Evolutionary conservation across 805 yeast genomes (phyloP).

Genomic region (Cyberlindnera mycetangii): DNA sequence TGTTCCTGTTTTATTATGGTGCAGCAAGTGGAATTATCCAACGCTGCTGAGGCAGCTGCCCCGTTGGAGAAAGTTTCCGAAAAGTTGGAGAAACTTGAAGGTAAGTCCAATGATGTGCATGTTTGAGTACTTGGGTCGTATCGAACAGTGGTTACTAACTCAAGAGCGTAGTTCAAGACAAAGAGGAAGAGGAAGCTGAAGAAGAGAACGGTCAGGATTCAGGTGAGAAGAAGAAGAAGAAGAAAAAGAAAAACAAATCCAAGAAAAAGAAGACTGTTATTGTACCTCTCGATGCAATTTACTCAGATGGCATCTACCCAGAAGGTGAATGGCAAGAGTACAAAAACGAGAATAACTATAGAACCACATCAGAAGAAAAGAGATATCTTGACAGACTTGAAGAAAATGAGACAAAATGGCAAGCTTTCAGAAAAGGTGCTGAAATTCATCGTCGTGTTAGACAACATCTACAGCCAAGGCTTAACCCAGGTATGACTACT

Average conservation of each 20-base stretch:
- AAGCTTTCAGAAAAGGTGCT: constrained; percentile 92
- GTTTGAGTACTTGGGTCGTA: not conserved
- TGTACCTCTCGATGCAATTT: constrained; percentile 62
- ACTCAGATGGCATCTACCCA: constrained; percentile 72
- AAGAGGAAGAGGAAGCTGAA: constrained; percentile 22
- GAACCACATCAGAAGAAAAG: constrained; percentile 85
- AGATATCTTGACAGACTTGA: constrained; percentile 68
- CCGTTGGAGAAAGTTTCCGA: constrained; percentile 11
- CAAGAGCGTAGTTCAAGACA: constrained; percentile 1
- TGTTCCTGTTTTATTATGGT: not conserved
- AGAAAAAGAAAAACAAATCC: constrained; percentile 59
- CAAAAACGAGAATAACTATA: constrained; percentile 55
- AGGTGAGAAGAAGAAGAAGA: constrained; percentile 31
- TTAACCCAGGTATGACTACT: constrained; percentile 91
- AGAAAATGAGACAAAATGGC: constrained; percentile 52
- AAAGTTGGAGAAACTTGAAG: constrained; percentile 20
- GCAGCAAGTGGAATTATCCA: not conserved
- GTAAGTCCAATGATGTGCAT: constrained; percentile 10
- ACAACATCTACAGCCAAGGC: constrained; percentile 64
- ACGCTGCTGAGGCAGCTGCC: not conserved
- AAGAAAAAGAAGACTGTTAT: constrained; percentile 53
- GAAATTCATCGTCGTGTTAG: constrained; percentile 94
- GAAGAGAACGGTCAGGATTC: constrained; percentile 33
- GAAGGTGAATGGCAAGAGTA: constrained; percentile 88
- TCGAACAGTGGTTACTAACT: not conserved